phyloP scores from a whole-genome alignment of 441 rosid species.

The Pelargonium cotyledonis region DNA sequence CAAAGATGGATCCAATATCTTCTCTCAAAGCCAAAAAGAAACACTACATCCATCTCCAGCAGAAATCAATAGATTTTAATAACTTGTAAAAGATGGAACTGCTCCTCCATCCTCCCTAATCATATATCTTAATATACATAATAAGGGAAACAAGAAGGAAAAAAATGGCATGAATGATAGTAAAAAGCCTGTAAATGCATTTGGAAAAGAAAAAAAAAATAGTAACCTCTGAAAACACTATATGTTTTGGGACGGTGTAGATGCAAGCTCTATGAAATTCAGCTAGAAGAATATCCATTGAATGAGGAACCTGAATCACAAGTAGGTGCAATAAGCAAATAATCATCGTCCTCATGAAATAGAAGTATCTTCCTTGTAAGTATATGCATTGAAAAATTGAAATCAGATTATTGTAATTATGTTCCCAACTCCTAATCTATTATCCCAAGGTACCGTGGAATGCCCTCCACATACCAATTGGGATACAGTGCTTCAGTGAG shows the following conservation, averaged over 20 bases:
- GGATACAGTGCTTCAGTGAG: background rate
- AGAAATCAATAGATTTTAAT: too few relatives aligned
- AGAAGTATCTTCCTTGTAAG: background rate
- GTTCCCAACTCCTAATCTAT: background rate
- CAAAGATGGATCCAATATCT: background rate
- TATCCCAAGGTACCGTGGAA: background rate
- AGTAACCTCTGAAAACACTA: slow-evolving; percentile 50
- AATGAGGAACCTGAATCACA: slow-evolving; percentile 57
- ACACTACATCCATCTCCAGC: too few relatives aligned
- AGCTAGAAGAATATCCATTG: slow-evolving; percentile 76
- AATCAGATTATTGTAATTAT: background rate
- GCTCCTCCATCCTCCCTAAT: background rate
- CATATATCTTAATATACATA: background rate
- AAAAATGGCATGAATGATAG: background rate
- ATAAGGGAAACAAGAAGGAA: background rate
- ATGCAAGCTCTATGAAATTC: slow-evolving; percentile 76
- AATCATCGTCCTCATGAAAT: slow-evolving; percentile 2
- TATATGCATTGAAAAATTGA: background rate
- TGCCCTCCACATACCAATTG: background rate
- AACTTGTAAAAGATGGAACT: too few relatives aligned
- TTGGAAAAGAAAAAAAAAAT: background rate
- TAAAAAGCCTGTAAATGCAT: background rate
- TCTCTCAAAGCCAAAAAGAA: background rate
- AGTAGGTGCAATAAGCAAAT: slow-evolving; percentile 10
- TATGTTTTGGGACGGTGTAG: slow-evolving; percentile 77